Percentiles rank a stretch among this genome's conserved stretches.
Conservation (phyloP, 805 yeast genomes). For the Candida rishiriensis region DNA sequence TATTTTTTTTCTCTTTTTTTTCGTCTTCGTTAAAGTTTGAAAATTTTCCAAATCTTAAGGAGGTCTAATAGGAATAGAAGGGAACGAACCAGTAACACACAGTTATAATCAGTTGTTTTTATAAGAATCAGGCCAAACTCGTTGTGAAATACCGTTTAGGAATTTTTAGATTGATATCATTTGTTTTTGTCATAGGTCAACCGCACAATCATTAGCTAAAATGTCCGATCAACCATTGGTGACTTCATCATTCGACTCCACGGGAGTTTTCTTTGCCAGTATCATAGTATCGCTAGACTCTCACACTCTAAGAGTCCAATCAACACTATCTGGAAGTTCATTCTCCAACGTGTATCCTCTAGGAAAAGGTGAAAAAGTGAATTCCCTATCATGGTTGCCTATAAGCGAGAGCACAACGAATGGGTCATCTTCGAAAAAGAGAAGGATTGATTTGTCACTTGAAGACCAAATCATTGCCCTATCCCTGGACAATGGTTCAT, state of each 20-base stretch:
- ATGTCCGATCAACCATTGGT: constrained; percentile 17
- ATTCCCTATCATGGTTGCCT: constrained; percentile 51
- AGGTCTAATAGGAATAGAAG: too few species aligned
- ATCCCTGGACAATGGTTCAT: constrained; percentile 61
- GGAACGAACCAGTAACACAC: too few species aligned
- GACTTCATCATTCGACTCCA: constrained; percentile 55
- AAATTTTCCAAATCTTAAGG: too few species aligned
- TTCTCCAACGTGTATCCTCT: constrained; percentile 41
- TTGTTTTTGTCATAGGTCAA: too few species aligned
- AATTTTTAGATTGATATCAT: too few species aligned
- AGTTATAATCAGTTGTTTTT: too few species aligned
- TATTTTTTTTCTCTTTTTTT: too few species aligned
- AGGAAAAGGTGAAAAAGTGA: constrained; percentile 46
- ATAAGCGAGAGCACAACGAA: constrained; percentile 3
- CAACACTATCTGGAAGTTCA: constrained; percentile 37
- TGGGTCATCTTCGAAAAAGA: constrained; percentile 24
- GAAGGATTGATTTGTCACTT: constrained; percentile 18
- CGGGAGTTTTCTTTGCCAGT: constrained; percentile 59
- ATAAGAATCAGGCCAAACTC: too few species aligned
- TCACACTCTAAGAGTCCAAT: constrained; percentile 63
- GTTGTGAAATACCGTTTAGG: too few species aligned
- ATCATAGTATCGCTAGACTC: constrained; percentile 65
- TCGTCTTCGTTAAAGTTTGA: too few species aligned
- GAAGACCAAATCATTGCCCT: constrained; percentile 51
- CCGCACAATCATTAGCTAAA: neutral